Percentiles rank a stretch among this genome's conserved stretches.
Evolutionary conservation across 1,284 basidiomycete species (phyloP).

Genomic region (Cutaneotrichosporon cutaneum): DNA sequence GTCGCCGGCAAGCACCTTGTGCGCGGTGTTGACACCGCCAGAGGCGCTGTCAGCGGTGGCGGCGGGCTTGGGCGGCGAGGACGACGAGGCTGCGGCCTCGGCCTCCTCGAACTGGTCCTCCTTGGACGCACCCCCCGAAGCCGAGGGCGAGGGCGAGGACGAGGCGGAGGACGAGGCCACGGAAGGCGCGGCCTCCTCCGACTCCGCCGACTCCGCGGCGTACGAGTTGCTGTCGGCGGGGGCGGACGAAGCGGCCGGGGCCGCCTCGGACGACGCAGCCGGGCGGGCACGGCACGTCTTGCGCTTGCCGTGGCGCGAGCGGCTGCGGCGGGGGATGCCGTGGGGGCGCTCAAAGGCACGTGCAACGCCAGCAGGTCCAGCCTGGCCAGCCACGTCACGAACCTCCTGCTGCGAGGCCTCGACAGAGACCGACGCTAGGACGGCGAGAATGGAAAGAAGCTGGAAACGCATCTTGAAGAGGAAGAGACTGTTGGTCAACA

Average conservation of each 20-base stretch:
- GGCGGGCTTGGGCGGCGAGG: background rate
- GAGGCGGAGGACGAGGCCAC: background rate
- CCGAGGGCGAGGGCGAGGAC: slow-evolving; percentile 1
- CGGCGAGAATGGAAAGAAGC: slow-evolving; percentile 11
- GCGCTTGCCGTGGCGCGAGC: slow-evolving; percentile 6
- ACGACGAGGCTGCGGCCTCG: background rate
- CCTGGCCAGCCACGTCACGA: slow-evolving; percentile 11
- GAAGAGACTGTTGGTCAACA: background rate
- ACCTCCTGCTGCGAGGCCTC: slow-evolving; percentile 7
- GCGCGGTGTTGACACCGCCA: slow-evolving; percentile 8
- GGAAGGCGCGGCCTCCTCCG: background rate
- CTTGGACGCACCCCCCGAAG: background rate
- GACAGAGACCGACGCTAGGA: slow-evolving; percentile 11
- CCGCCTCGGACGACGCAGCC: background rate
- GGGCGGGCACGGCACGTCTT: slow-evolving; percentile 1
- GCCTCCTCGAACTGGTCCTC: background rate
- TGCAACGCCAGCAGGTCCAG: slow-evolving; percentile 10
- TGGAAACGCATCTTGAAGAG: slow-evolving; percentile 10
- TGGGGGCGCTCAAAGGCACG: slow-evolving; percentile 10
- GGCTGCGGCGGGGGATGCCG: background rate
- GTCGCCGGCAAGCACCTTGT: slow-evolving; percentile 3
- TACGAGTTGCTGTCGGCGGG: background rate
- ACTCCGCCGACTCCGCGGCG: background rate
- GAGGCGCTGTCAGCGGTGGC: background rate
- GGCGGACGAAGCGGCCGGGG: background rate